A percentile compares a stretch with the other conserved stretches of the same genome.
Evolutionary conservation across 2,329 filamentous ascomycete species (phyloP).

Genomic region (Blastomyces gilchristii): DNA sequence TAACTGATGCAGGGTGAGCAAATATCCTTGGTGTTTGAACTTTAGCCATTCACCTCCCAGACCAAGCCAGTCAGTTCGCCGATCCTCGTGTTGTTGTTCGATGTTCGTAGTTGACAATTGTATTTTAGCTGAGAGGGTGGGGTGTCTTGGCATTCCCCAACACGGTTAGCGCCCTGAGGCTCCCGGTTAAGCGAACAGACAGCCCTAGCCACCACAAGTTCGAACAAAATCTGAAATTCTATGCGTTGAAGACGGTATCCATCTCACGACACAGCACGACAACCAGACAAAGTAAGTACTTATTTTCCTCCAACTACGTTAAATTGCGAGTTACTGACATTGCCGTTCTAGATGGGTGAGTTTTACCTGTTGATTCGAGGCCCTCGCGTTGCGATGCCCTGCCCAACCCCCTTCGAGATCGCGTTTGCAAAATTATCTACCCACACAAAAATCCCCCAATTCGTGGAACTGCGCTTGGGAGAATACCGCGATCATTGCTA

Average conservation of each 20-base stretch:
- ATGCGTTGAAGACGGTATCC: conserved; percentile 25
- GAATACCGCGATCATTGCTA: neutral
- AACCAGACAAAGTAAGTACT: conserved; percentile 44
- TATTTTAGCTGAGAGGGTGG: neutral
- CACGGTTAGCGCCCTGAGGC: conserved; percentile 22
- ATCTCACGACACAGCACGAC: conserved; percentile 36
- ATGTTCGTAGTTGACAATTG: neutral
- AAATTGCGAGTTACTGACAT: conserved; percentile 22
- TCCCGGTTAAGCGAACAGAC: conserved; percentile 33
- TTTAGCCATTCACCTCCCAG: neutral
- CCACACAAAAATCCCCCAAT: neutral
- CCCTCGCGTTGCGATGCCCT: conserved; percentile 14
- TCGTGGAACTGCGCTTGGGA: neutral
- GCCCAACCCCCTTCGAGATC: conserved; percentile 23
- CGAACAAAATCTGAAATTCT: conserved; percentile 35
- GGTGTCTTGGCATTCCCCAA: conserved; percentile 10
- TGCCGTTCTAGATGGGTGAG: conserved; percentile 51
- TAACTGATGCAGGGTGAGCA: neutral
- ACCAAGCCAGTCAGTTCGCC: neutral
- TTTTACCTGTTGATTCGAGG: conserved; percentile 24
- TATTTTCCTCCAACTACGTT: conserved; percentile 15
- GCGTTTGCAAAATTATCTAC: neutral
- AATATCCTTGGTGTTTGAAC: neutral
- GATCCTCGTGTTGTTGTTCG: neutral
- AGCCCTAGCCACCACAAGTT: conserved; percentile 35